Evolutionary conservation across 495 filamentous ascomycete species (phyloP).

Genomic region (Aspergillus sclerotioniger): DNA sequence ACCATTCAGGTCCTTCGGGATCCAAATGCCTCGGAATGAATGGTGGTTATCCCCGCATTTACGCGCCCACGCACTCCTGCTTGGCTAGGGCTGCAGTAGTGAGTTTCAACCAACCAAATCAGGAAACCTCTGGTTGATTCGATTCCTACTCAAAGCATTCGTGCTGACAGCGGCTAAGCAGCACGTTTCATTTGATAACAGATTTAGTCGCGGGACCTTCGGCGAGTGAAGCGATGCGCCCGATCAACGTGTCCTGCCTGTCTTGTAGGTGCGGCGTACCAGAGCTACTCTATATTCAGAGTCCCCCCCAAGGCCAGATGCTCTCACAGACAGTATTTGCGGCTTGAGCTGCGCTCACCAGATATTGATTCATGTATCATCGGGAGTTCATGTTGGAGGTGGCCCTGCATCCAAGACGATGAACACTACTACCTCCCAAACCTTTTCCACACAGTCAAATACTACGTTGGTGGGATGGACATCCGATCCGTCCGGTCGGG

Average conservation of each 20-base stretch:
- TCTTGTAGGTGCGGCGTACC: not conserved
- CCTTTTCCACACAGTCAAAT: not conserved
- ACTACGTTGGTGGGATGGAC: conserved; percentile 28
- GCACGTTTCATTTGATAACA: not conserved
- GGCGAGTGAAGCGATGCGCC: not conserved
- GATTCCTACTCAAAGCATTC: too few relatives aligned
- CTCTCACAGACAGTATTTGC: not conserved
- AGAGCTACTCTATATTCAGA: not conserved
- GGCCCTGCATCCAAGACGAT: not conserved
- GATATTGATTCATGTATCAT: not conserved
- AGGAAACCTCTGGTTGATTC: too few relatives aligned
- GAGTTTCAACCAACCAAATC: too few relatives aligned
- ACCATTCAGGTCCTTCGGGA: too few relatives aligned
- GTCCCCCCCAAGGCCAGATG: not conserved
- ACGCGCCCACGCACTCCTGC: too few relatives aligned
- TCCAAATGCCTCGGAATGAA: too few relatives aligned
- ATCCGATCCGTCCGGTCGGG: conserved; percentile 30
- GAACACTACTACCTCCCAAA: not conserved
- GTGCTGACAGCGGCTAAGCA: not conserved
- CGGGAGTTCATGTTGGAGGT: not conserved
- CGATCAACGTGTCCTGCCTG: not conserved
- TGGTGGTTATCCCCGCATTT: too few relatives aligned
- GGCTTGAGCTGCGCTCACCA: not conserved
- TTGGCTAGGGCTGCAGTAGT: too few relatives aligned
- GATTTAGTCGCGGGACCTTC: not conserved